phyloP scores from a whole-genome alignment of 225 moss, liverwort and hornwort genomes.

The Pleurozium schreberi region DNA sequence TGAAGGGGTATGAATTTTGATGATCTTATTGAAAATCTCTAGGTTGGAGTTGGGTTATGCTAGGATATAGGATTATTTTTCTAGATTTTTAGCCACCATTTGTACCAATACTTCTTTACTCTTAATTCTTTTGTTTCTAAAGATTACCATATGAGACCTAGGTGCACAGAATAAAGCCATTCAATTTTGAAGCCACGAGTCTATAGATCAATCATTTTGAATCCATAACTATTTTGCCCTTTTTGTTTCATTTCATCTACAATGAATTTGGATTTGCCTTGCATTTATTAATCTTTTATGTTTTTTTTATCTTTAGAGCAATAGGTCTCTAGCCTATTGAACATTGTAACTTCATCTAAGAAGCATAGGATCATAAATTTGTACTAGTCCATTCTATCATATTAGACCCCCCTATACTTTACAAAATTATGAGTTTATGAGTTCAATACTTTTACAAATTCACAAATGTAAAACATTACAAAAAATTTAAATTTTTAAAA shows the following conservation, averaged over 20 bases:
- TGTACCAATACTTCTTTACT: fast-evolving
- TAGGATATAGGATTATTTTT: not conserved
- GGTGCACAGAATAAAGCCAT: fast-evolving
- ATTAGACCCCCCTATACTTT: too few relatives aligned
- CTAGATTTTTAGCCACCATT: not conserved
- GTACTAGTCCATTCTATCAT: too few relatives aligned
- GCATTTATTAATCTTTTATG: not conserved
- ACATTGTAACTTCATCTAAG: too few relatives aligned
- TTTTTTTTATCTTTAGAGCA: not conserved
- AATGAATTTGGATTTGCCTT: not conserved
- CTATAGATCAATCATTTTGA: not conserved
- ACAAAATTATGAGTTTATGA: not conserved
- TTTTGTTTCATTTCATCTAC: not conserved
- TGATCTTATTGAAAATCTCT: not conserved
- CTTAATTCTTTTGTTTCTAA: not conserved
- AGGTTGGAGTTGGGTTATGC: not conserved
- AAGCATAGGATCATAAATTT: too few relatives aligned
- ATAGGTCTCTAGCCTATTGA: not conserved
- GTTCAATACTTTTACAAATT: not conserved
- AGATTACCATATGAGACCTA: not conserved
- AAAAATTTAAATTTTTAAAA: too few relatives aligned
- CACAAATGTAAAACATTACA: too few relatives aligned
- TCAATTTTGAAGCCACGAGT: too few relatives aligned
- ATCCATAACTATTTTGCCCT: not conserved
- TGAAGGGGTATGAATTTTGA: not conserved